phyloP scores from a whole-genome alignment of 352 stramenopile genomes.

The Pythium coloratum region DNA sequence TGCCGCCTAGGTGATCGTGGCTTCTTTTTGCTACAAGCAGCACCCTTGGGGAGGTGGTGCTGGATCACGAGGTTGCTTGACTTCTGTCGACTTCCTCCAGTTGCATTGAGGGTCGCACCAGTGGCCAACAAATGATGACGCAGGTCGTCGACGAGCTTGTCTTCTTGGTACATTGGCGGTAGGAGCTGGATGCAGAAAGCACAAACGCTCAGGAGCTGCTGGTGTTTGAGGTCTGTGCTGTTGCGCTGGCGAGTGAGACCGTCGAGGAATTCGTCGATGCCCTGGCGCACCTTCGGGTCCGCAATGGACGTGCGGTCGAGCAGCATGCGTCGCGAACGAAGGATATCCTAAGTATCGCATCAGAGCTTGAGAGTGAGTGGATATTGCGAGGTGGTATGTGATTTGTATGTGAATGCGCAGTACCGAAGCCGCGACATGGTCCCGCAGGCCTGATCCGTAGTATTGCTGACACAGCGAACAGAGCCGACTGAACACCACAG shows the following conservation, averaged over 20 bases:
- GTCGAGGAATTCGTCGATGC: slow-evolving; percentile 49
- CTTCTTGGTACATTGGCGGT: slow-evolving; percentile 44
- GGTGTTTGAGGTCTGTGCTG: slow-evolving; percentile 20
- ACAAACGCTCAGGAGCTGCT: slow-evolving; percentile 48
- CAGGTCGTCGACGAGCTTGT: slow-evolving; percentile 36
- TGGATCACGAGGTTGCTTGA: slow-evolving; percentile 60
- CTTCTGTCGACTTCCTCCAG: slow-evolving; percentile 18
- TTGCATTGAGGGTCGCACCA: slow-evolving; percentile 18
- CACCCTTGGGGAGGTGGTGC: slow-evolving; percentile 38
- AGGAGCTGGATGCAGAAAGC: slow-evolving; percentile 54
- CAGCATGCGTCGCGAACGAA: slow-evolving; percentile 57
- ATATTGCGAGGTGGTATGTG: neutral
- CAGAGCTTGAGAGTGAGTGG: neutral
- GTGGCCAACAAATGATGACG: slow-evolving; percentile 30
- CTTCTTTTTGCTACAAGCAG: neutral
- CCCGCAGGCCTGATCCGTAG: slow-evolving; percentile 47
- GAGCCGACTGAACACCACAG: slow-evolving; percentile 27
- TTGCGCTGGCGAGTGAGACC: slow-evolving; percentile 32
- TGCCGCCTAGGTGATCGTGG: slow-evolving; percentile 1
- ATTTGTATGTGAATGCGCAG: slow-evolving; percentile 13
- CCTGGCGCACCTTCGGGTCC: slow-evolving; percentile 30
- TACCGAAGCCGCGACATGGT: slow-evolving; percentile 52
- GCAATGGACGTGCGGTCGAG: slow-evolving; percentile 38
- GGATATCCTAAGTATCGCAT: slow-evolving; percentile 35
- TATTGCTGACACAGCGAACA: slow-evolving; percentile 52